phyloP scores from a whole-genome alignment of 2,329 filamentous ascomycete genomes.

The Rhinocladiella mackenziei region DNA sequence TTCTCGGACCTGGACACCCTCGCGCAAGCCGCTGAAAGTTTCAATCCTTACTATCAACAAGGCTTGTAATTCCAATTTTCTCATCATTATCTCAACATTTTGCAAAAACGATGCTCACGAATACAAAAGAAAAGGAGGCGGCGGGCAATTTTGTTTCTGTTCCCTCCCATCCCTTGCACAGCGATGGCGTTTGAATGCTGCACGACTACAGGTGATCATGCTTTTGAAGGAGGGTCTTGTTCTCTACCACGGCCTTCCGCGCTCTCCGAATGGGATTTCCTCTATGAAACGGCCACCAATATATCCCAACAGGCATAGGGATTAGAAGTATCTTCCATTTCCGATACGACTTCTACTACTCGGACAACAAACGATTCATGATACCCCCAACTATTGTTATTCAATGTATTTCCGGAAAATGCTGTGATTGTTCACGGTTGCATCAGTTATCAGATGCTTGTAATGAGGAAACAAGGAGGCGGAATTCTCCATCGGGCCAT shows the following conservation, averaged over 20 bases:
- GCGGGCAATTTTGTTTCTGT: not conserved
- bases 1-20: constrained; percentile 31
- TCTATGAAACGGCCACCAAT: too few species aligned
- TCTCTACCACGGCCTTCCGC: too few species aligned
- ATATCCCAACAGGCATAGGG: too few species aligned
- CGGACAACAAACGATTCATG: constrained; percentile 6
- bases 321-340: too few species aligned
- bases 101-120: not conserved
- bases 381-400: constrained; percentile 6
- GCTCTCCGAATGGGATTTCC: too few species aligned
- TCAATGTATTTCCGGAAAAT: constrained; percentile 2
- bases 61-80: constrained; percentile 11
- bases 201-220: constrained; percentile 4
- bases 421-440: too few species aligned
- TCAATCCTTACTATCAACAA: constrained; percentile 26
- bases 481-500: too few species aligned
- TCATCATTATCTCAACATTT: constrained; percentile 1
- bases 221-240: not conserved
- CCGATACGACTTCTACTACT: not conserved
- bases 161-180: too few species aligned
- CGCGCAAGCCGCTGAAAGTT: constrained; percentile 29
- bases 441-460: too few species aligned
- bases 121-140: not conserved
- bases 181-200: constrained; percentile 13
- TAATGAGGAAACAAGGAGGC: too few species aligned